Conservation (phyloP, 306 rosid species). For the Pterocarpus santalinus region DNA sequence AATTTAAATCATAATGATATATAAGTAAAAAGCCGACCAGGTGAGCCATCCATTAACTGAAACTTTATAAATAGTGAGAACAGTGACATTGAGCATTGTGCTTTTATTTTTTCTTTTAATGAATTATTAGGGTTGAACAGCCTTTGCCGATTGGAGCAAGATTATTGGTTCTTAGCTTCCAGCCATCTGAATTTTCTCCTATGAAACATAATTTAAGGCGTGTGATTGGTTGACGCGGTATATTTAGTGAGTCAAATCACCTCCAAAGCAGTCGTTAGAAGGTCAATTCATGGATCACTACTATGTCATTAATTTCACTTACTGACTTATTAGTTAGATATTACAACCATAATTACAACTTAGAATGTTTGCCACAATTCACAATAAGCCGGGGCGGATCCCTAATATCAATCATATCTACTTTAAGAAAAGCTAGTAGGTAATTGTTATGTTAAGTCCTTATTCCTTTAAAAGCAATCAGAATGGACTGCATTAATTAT, state of each 20-base stretch:
- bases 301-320: background rate
- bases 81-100: background rate
- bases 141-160: conserved; percentile 42
- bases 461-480: background rate
- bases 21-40: too few species aligned
- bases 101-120: background rate
- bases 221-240: conserved; percentile 21
- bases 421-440: background rate
- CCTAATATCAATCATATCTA: background rate
- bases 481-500: background rate
- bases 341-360: conserved; percentile 28
- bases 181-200: background rate
- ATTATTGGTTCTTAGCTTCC: conserved; percentile 29
- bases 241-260: conserved; percentile 28
- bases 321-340: background rate
- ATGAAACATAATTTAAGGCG: background rate
- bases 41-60: too few species aligned
- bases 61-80: too few species aligned
- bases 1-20: too few species aligned
- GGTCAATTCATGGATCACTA: conserved; percentile 40
- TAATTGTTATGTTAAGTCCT: conserved; percentile 7
- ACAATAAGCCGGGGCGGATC: conserved; percentile 12
- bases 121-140: background rate
- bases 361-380: conserved; percentile 1
- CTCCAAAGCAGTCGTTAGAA: conserved; percentile 34